Evolutionary conservation across 75 land plant species (phyloP).

Genomic region (Isoetes taiwanensis): DNA sequence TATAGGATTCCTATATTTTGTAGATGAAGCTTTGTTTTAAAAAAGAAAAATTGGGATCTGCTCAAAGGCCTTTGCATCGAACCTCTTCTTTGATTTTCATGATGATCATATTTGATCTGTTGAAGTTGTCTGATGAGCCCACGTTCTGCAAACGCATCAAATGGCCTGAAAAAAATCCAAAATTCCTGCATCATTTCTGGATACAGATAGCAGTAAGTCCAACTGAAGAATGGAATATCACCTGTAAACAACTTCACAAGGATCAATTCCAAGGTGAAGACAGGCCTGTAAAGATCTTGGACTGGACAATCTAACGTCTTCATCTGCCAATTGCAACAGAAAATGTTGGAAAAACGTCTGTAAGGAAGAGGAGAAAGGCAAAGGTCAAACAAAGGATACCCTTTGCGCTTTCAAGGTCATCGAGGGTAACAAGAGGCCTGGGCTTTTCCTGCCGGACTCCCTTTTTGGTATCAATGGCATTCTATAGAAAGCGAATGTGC

Average conservation of each 20-base stretch:
- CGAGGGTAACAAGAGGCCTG: constrained; percentile 7
- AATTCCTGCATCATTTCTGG: neutral
- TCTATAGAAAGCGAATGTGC: neutral
- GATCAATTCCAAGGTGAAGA: constrained; percentile 17
- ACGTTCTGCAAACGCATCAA: constrained; percentile 7
- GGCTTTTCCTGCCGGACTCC: neutral
- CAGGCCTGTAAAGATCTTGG: constrained; percentile 19
- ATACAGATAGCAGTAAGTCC: neutral
- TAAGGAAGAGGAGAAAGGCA: neutral
- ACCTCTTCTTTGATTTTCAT: constrained; percentile 16
- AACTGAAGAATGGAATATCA: constrained; percentile 5
- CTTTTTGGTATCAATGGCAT: neutral
- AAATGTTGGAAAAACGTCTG: neutral
- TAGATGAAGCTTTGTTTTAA: neutral
- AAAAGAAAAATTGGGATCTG: neutral
- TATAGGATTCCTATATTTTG: neutral
- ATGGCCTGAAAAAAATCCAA: constrained; percentile 1
- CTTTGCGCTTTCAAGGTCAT: neutral
- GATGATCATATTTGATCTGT: constrained; percentile 12
- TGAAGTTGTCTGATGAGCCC: constrained; percentile 7
- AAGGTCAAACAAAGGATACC: neutral
- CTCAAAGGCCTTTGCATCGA: neutral
- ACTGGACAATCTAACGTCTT: constrained; percentile 8
- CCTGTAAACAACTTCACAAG: constrained; percentile 13
- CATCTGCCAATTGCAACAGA: neutral